Evolutionary conservation across 225 moss, liverwort and hornwort genomes (phyloP).

Genomic region (Pleurozium schreberi): DNA sequence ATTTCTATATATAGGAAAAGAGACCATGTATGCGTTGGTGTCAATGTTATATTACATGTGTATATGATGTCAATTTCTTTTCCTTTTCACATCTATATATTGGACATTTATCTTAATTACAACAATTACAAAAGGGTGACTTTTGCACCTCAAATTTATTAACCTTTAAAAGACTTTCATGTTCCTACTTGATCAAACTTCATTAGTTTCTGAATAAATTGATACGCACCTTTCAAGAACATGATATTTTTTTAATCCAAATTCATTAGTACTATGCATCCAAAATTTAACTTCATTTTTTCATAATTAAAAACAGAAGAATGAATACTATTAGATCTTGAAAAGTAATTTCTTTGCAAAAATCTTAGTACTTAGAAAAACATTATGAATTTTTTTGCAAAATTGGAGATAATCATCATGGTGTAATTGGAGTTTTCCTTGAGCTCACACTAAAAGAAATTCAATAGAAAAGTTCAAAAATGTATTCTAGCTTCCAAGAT

Average conservation of each 20-base stretch:
- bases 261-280: too few species aligned
- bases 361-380: neutral
- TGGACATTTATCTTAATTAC: neutral
- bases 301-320: too few species aligned
- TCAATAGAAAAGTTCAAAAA: too few species aligned
- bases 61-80: neutral
- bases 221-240: too few species aligned
- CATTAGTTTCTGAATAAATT: neutral
- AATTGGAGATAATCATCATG: too few species aligned
- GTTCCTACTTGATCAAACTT: neutral
- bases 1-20: neutral
- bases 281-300: too few species aligned
- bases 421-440: too few species aligned
- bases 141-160: neutral
- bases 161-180: too few species aligned
- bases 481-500: neutral
- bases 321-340: too few species aligned
- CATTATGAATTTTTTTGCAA: too few species aligned
- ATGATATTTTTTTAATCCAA: too few species aligned
- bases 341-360: neutral
- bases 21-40: fast-evolving
- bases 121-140: neutral
- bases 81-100: neutral
- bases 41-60: neutral
- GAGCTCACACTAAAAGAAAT: neutral